These are phyloP conservation scores for Aspergillus asperescens DNA, from an alignment of 495 filamentous ascomycete species.

Conservation along the genomic window DNA sequence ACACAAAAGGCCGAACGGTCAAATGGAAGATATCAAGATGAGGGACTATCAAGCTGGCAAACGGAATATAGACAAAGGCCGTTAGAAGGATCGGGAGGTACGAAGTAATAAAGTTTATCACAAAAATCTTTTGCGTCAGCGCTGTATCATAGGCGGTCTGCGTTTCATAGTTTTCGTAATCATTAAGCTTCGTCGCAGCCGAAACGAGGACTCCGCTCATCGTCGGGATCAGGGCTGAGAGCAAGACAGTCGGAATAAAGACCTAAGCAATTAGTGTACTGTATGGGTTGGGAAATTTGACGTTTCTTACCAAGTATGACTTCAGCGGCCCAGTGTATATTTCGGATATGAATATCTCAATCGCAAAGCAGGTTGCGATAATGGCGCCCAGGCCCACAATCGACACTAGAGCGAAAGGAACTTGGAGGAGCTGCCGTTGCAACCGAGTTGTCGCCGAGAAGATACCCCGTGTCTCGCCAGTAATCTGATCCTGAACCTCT, in stretches of 20 bases:
- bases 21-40: slow-evolving; percentile 83
- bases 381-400: slow-evolving; percentile 65
- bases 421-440: slow-evolving; percentile 71
- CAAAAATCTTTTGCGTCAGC: slow-evolving; percentile 84
- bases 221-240: slow-evolving; percentile 75
- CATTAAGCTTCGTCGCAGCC: slow-evolving; percentile 73
- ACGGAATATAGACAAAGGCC: slow-evolving; percentile 95
- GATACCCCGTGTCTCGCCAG: slow-evolving; percentile 72
- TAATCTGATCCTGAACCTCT: slow-evolving; percentile 70
- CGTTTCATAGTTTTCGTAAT: slow-evolving; percentile 91
- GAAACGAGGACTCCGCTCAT: slow-evolving; percentile 69
- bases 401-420: slow-evolving; percentile 80
- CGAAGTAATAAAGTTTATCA: slow-evolving; percentile 96
- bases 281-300: neutral
- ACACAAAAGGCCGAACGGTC: slow-evolving; percentile 68
- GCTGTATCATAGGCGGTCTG: slow-evolving; percentile 70
- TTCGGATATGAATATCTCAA: slow-evolving; percentile 94
- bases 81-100: slow-evolving; percentile 90
- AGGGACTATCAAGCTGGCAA: slow-evolving; percentile 79
- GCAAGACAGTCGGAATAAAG: slow-evolving; percentile 80
- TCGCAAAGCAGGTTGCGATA: slow-evolving; percentile 83
- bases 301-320: slow-evolving; percentile 60
- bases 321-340: slow-evolving; percentile 91
- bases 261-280: slow-evolving; percentile 50
- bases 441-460: slow-evolving; percentile 78